These are phyloP conservation scores for Zasmidium angulare DNA, from an alignment of 2,329 filamentous ascomycete species.

Conservation along the genomic window DNA sequence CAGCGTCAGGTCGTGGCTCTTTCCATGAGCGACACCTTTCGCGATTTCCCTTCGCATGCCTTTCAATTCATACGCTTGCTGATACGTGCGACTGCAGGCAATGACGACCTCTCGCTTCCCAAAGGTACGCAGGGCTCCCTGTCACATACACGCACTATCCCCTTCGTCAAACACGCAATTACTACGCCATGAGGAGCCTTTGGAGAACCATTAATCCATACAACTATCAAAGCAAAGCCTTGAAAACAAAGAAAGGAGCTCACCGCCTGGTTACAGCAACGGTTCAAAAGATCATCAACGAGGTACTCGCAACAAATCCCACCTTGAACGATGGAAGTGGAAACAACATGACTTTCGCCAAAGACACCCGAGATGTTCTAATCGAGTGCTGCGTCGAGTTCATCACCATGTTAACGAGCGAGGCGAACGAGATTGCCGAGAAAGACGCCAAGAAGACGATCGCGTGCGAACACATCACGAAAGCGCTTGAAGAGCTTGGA, in stretches of 20 bases:
- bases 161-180: too few species aligned
- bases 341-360: constrained; percentile 77
- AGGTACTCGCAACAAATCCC: constrained; percentile 77
- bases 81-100: constrained; percentile 39
- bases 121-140: constrained; percentile 46
- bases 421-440: constrained; percentile 98
- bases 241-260: neutral
- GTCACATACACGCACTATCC: neutral
- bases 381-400: constrained; percentile 99
- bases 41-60: neutral
- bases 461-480: constrained; percentile 95
- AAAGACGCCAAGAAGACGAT: constrained; percentile 99
- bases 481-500: constrained; percentile 86
- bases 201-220: too few species aligned
- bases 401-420: constrained; percentile 96
- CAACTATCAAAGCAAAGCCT: too few species aligned
- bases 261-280: constrained; percentile 52
- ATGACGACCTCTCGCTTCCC: constrained; percentile 60
- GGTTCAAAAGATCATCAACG: constrained; percentile 82
- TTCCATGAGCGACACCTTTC: too few species aligned
- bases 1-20: too few species aligned
- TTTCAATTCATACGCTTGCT: neutral
- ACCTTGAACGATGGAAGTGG: constrained; percentile 36
- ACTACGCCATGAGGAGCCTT: too few species aligned
- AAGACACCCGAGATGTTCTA: constrained; percentile 89